Base-by-base conservation (phyloP, 768 basidiomycete genomes). In the Ramaria rubella region DNA sequence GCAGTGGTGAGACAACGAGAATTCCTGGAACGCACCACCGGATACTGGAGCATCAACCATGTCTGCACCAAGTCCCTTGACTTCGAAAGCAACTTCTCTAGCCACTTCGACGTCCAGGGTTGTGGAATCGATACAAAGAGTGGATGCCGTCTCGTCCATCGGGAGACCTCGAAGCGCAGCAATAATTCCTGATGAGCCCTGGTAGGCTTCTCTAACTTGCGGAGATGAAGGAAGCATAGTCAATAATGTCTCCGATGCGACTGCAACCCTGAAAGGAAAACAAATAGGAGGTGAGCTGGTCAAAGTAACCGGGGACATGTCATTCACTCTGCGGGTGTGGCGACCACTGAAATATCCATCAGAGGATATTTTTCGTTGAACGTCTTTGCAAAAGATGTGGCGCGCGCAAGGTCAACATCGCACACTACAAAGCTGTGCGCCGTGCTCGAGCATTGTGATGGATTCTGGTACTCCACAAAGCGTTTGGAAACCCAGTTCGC, bases 1-100 rank as follows among this genome's bases (percentile, higher is more conserved):
- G 36, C 11, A 11, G 33, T 44, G 40, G 40, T 43, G 42, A 62
- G 44, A 65, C 27, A 30, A 31, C 36, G 15, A 49, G 24, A 8
- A n/a, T 43, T 45, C 26, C 27, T 36, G 54, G 56, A 27, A 69
- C 81, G 54, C 66, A 87, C 91, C 94, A 55, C 94, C 94, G 48
- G 91, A 94, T 1, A 97, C 94, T 2, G 94, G 94, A 5, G 94
- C 93, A 67, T 97, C 94, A 21, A 96, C 77, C 82, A 96, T 92
- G 38, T 71, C 71, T 6, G 85, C 90, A 24, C 87, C 85, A 26
- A 76, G 70, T 14, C 64, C 57, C 9, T 71, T 73, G 1, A 89
- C 80, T 23, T 76, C 70, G 9, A 67, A 58, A 0, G 91, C 81
- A 11, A 94, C 82, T 29, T 77, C 69, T 40, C 81, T 81, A 0